Evolutionary conservation across 768 basidiomycete genomes (phyloP), one percentile per base, ranked within the genome.

Genomic region (Bullera alba): DNA sequence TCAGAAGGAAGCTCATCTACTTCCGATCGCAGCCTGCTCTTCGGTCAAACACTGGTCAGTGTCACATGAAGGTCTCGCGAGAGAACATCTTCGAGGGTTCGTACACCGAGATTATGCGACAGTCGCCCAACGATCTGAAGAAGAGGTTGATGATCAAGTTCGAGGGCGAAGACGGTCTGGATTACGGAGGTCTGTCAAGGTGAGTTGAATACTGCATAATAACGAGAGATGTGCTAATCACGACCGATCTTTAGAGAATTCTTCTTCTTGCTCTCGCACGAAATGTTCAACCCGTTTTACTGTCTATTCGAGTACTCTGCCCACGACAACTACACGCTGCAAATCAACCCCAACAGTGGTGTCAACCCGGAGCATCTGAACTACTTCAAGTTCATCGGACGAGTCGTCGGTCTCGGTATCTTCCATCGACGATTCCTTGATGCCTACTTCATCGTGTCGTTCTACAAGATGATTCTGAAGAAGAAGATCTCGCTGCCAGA

Each of bases 261-360:
- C 79, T 99, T 99, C 80, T 99, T 97, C 86, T 77, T 99, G 51
- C 80, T 99, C 42, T 97, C 93, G 28, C 95, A 99, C 73, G 95
- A 97, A 75, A 97, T 99, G 95, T 97, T 99, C 79, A 95, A 97
- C 74, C 95, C 95, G 21, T 97, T 99, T 80, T 97, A 99, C 76
- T 97, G 95, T 73, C 78, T 99, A 10, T 99, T 99, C 75, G 95
- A 99, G 76, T 99, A 99, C 75, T 97, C 95, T 1, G 95, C 95
- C 17, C 93, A 96, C 76, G 95, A 97, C 79, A 97, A 99, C 75
- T 99, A 99, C 71, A 97, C 95, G 8, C 84, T 99, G 25, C 95
- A 99, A 75, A 97, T 99, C 74, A 97, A 97, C 75, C 93, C 93
- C 12, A 91, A 90, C 8, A 95, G 91, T 28, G 88, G 88, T 36